Base-by-base conservation (phyloP, 2,329 filamentous ascomycete species). In the Trichoderma atrobrunneum region DNA sequence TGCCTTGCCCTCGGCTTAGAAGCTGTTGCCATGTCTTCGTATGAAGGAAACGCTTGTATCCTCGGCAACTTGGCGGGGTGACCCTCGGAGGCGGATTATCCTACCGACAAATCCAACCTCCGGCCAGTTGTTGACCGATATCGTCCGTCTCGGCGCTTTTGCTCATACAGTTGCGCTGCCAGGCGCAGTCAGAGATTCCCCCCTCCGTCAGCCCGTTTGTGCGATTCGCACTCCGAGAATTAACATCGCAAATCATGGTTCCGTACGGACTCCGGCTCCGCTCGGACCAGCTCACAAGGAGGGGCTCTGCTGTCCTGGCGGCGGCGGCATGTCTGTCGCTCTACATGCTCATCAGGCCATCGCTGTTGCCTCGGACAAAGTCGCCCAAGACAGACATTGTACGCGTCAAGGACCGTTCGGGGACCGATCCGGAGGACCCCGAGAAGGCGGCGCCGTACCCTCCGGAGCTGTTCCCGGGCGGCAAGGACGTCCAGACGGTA, bases 391-490 rank as follows among this genome's bases (percentile, higher is more conserved):
- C 39, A 3, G 28, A 62, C 12, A 73, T 71, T n/a, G 39, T 71
- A 21, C 72, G 69, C 14, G 68, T 67, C 6, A 67, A 26, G 30
- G 7, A 36, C 7, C 43, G 64, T 30, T 21, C 56, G 57, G 36
- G 65, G 56, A 4, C 59, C 32, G 51, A 39, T 5, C 21, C 67
- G 54, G 59, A 65, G 10, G 62, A 70, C 28, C 48, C 43, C 54
- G 63, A 60, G 18, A 57, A 43, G 39, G 65, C 54, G 26, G 79
- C 87, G 7, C 87, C 89, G 3, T 94, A 96, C 79, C 92, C 92
- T 1, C 89, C 89, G 3, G 87, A 93, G 79, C 87, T 87, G 18
- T 86, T 95, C 16, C 92, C 92, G 0, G 91, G 92, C 7, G 88
- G 84, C 0, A 87, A 92, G 72, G 89, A 94, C 78, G 89, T 96